Percentiles rank a stretch among this genome's conserved stretches.
These are phyloP conservation scores for Emericellopsis terricola DNA, from an alignment of 495 filamentous ascomycete genomes.

Conservation along the genomic window DNA sequence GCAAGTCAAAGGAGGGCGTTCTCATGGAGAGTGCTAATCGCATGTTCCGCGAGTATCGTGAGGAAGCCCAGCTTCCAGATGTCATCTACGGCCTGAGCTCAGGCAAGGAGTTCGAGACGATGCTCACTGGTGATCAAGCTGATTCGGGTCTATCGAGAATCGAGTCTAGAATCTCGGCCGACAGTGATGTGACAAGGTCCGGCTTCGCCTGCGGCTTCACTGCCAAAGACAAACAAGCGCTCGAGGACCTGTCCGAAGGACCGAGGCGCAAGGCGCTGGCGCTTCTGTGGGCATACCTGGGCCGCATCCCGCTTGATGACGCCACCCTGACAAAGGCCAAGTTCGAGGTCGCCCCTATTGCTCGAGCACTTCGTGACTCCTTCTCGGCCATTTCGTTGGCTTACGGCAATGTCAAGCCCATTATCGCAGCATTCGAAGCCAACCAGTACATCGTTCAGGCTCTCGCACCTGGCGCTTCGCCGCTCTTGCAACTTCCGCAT, in stretches of 20 bases:
- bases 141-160: slow-evolving; percentile 63
- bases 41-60: slow-evolving; percentile 81
- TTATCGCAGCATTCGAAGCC: slow-evolving; percentile 64
- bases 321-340: slow-evolving; percentile 51
- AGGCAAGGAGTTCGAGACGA: slow-evolving; percentile 57
- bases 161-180: slow-evolving; percentile 55
- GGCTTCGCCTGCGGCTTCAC: slow-evolving; percentile 36
- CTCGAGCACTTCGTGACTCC: slow-evolving; percentile 65
- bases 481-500: slow-evolving; percentile 81
- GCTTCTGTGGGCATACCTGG: slow-evolving; percentile 87
- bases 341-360: slow-evolving; percentile 68
- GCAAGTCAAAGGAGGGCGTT: slow-evolving; percentile 78
- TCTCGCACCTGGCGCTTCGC: slow-evolving; percentile 60
- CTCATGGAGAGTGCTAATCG: slow-evolving; percentile 82
- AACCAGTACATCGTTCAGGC: slow-evolving; percentile 84
- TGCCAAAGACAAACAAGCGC: slow-evolving; percentile 49
- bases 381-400: slow-evolving; percentile 75
- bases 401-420: slow-evolving; percentile 64
- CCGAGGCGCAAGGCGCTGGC: slow-evolving; percentile 70
- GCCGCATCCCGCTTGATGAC: slow-evolving; percentile 62
- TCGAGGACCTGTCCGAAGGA: slow-evolving; percentile 50
- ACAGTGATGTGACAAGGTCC: slow-evolving; percentile 24
- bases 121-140: slow-evolving; percentile 50
- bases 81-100: slow-evolving; percentile 64
- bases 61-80: slow-evolving; percentile 60